Conservation (phyloP, 192 early-diverging fungal genomes). For the Umbelopsis isabellina region DNA sequence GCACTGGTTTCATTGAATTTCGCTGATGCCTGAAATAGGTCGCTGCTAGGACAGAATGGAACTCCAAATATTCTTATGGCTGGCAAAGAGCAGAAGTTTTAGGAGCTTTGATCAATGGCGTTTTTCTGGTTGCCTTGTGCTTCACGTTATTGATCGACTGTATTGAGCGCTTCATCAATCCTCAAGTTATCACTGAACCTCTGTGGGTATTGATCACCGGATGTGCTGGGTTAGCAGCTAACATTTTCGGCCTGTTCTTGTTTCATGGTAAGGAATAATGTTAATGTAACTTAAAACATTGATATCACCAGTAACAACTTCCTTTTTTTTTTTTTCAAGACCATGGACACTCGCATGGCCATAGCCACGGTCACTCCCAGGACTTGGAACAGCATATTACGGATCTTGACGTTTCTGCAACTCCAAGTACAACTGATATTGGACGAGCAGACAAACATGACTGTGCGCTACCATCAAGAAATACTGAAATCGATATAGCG, state of each 20-base stretch:
- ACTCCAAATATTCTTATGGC: conserved; percentile 80
- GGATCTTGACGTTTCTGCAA: not conserved
- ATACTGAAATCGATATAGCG: not conserved
- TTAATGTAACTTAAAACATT: not conserved
- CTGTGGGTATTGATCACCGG: conserved; percentile 79
- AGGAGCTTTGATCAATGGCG: conserved; percentile 91
- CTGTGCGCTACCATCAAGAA: no score
- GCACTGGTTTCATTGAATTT: not conserved
- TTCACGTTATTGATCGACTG: conserved; percentile 88
- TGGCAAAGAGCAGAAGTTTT: conserved; percentile 92
- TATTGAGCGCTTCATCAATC: conserved; percentile 77
- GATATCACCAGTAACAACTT: not conserved
- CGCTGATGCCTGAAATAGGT: conserved; percentile 41
- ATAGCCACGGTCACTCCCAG: conserved; percentile 41
- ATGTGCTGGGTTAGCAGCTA: conserved; percentile 72
- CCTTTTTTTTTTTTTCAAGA: conserved; percentile 43
- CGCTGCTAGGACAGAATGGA: conserved; percentile 60
- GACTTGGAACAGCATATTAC: conserved; percentile 19
- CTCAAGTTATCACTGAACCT: conserved; percentile 72
- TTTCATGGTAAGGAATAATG: conserved; percentile 66
- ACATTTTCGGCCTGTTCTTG: conserved; percentile 79
- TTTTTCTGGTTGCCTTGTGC: conserved; percentile 88
- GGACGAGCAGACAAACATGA: not conserved
- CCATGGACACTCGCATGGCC: conserved; percentile 62
- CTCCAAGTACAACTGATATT: not conserved